Evolutionary conservation across 2,329 filamentous ascomycete species (phyloP).

Genomic region (Colletotrichum tropicale): DNA sequence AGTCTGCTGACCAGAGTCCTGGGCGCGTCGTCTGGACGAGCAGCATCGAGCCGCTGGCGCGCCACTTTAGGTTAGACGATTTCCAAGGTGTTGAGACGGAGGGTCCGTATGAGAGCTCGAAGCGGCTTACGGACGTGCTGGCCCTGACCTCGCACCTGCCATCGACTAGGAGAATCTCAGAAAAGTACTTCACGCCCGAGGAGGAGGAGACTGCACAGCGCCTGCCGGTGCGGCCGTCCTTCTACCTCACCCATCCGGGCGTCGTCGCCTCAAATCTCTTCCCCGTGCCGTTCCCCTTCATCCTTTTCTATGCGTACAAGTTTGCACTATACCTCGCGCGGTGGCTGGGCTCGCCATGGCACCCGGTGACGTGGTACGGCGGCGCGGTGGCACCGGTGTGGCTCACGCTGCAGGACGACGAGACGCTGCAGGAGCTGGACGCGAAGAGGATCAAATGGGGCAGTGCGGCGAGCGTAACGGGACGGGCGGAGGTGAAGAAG

Average conservation of each 20-base stretch:
- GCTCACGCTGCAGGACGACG: constrained; percentile 73
- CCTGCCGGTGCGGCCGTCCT: constrained; percentile 52
- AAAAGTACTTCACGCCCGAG: constrained; percentile 56
- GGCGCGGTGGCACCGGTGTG: constrained; percentile 80
- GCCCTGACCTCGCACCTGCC: constrained; percentile 75
- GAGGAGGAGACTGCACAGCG: constrained; percentile 24
- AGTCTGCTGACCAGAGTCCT: constrained; percentile 39
- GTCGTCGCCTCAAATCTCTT: constrained; percentile 84
- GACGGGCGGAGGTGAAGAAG: constrained; percentile 67
- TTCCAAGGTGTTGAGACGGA: constrained; percentile 71
- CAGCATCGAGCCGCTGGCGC: constrained; percentile 71
- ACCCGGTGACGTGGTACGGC: constrained; percentile 75
- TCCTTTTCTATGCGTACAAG: constrained; percentile 74
- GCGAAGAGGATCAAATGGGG: constrained; percentile 81
- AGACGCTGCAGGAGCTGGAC: constrained; percentile 60
- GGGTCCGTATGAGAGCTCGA: constrained; percentile 82
- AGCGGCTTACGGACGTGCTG: constrained; percentile 85
- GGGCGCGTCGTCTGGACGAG: constrained; percentile 87
- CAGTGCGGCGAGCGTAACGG: constrained; percentile 65
- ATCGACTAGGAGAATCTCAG: constrained; percentile 60
- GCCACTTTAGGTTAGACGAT: constrained; percentile 68
- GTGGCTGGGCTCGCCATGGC: constrained; percentile 87
- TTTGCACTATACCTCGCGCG: constrained; percentile 73
- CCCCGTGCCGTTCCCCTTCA: constrained; percentile 69
- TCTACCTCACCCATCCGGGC: constrained; percentile 86